Conservation (phyloP, 805 yeast genomes). For the Metschnikowia peoriensis region DNA sequence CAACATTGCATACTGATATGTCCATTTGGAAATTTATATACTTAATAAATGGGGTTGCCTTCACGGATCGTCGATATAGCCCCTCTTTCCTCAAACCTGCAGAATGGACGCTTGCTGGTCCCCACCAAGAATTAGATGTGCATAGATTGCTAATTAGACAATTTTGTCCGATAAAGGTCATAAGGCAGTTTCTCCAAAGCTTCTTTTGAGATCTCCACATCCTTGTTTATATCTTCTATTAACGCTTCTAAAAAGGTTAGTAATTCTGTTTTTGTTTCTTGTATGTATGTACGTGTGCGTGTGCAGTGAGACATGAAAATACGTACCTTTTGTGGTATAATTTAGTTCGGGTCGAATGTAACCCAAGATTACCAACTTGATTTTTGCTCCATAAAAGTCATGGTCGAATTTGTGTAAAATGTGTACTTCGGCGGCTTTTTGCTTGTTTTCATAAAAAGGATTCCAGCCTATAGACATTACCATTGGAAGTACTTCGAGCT, state of each 20-base stretch:
- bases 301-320: neutral
- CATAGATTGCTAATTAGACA: neutral
- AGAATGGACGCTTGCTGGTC: constrained; percentile 1
- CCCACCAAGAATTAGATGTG: neutral
- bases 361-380: constrained; percentile 74
- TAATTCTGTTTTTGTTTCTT: constrained; percentile 3
- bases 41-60: neutral
- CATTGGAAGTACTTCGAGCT: constrained; percentile 65
- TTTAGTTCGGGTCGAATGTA: constrained; percentile 88
- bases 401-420: constrained; percentile 67
- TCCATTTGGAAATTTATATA: constrained; percentile 5
- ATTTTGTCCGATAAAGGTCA: neutral
- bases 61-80: neutral
- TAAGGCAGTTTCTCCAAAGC: constrained; percentile 30
- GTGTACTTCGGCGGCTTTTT: constrained; percentile 85
- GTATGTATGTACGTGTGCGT: neutral
- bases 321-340: constrained; percentile 62
- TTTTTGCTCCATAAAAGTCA: constrained; percentile 79
- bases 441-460: constrained; percentile 79
- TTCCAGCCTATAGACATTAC: constrained; percentile 97
- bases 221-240: constrained; percentile 78
- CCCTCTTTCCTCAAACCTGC: constrained; percentile 6
- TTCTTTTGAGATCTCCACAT: constrained; percentile 64
- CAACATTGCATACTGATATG: constrained; percentile 6
- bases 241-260: constrained; percentile 60